These are phyloP conservation scores for Pleurotus tuber-regium DNA, from an alignment of 768 basidiomycete species.

Conservation along the genomic window DNA sequence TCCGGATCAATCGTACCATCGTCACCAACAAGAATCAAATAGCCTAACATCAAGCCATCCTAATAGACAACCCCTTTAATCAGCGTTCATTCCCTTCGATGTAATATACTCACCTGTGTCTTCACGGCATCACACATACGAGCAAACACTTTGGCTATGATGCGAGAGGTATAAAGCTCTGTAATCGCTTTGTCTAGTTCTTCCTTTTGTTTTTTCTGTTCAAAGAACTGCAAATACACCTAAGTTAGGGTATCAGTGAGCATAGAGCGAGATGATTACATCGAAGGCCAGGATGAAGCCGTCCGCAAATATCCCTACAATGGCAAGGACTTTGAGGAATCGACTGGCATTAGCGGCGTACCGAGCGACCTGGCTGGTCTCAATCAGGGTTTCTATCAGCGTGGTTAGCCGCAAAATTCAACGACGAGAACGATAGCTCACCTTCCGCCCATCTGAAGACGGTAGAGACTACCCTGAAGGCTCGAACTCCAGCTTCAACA, in stretches of 20 bases:
- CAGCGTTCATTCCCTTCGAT: neutral
- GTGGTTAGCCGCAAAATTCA: no score
- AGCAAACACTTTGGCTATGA: constrained; percentile 1
- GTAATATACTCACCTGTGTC: constrained; percentile 1
- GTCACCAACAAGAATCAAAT: constrained; percentile 2
- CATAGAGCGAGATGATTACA: neutral
- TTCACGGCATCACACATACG: constrained; percentile 6
- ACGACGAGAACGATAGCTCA: neutral
- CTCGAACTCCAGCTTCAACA: constrained; percentile 1
- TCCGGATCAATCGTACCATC: neutral
- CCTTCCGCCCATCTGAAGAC: constrained; percentile 6
- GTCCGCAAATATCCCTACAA: constrained; percentile 5
- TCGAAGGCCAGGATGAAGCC: constrained; percentile 8
- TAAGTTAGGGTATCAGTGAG: neutral
- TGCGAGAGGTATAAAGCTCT: constrained; percentile 3
- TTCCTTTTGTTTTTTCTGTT: constrained; percentile 5
- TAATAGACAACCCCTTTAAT: no score
- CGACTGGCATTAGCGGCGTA: constrained; percentile 5
- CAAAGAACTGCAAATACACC: constrained; percentile 1
- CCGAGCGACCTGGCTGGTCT: constrained; percentile 1
- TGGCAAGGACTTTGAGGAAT: constrained; percentile 1
- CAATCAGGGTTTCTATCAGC: neutral
- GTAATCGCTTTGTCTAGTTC: constrained; percentile 1
- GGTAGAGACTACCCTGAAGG: constrained; percentile 2
- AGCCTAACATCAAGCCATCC: constrained; percentile 6